Evolutionary conservation across 305 asterid species (phyloP), one percentile per base, ranked within the genome.

Genomic region (Euphrasia arctica): DNA sequence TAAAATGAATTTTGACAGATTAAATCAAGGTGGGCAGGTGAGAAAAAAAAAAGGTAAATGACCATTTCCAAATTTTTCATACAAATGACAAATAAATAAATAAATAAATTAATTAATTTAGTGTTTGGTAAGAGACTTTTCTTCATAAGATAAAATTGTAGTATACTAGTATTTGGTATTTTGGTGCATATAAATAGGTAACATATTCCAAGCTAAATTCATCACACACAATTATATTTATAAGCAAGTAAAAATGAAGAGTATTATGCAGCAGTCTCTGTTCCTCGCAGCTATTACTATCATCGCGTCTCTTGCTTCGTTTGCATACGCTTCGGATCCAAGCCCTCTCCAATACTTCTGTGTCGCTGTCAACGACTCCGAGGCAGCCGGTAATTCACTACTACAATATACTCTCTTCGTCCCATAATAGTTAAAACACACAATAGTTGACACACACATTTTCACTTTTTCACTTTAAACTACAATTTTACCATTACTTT

Each of bases 281-380:
- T 39, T 39, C 45, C 45, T 39, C 45, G 2, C 45, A 8, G 45
- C 45, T 8, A 9, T 39, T 39, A 9, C 45, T 9, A 39, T 39
- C 36, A 32, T 32, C 12, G 45, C 12, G 45, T 39, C 12, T 39
- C 2, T 39, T 3, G 45, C 45, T 39, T 39, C 45, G 45, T 39
- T 39, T 12, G 45, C 45, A 1, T 8, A 39, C 45, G 45, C 45
- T 2, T 39, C 45, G 1, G 77, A 73, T 64, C 63, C 77, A 0
- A 43, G 25, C 7, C 70, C 73, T 0, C 39, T 63, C 5, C 70
- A 68, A 7, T 74, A 73, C 25, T 52, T 63, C 18, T 67, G 73
- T 29, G 67, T 73, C 9, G 70, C 67, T 4, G 13, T 67, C 61
- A 22, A 63, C 12, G 66, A 73, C 2, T 51, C 70, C n/a, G 52